phyloP scores from a whole-genome alignment of 2,329 filamentous ascomycete genomes.

The Pseudocercospora ulei region DNA sequence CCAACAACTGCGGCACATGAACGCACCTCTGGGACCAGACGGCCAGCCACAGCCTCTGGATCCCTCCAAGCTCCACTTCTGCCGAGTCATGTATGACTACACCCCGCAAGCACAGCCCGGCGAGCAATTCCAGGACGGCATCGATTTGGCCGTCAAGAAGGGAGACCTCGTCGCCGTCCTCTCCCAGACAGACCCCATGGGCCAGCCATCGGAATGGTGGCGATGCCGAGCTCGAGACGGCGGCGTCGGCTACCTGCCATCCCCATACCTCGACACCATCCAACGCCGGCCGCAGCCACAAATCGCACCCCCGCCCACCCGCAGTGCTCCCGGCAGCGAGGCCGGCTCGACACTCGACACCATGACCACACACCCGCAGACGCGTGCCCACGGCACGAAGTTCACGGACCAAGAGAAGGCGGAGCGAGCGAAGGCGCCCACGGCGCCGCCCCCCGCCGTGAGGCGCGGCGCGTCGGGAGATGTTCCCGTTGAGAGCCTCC shows the following conservation, averaged over 20 bases:
- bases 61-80: conserved; percentile 89
- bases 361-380: conserved; percentile 43
- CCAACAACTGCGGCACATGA: conserved; percentile 56
- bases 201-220: conserved; percentile 95
- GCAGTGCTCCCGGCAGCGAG: conserved; percentile 39
- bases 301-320: conserved; percentile 39
- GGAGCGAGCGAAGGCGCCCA: conserved; percentile 25
- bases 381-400: conserved; percentile 40
- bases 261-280: conserved; percentile 76
- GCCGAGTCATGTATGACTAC: conserved; percentile 89
- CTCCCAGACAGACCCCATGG: conserved; percentile 82
- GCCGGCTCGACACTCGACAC: conserved; percentile 46
- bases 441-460: conserved; percentile 41
- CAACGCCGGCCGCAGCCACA: conserved; percentile 45
- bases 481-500: conserved; percentile 59
- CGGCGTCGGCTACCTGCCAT: conserved; percentile 80
- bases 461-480: conserved; percentile 55
- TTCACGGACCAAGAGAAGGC: conserved; percentile 38
- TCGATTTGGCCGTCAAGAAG: conserved; percentile 87
- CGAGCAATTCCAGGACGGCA: conserved; percentile 47
- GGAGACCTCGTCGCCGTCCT: conserved; percentile 92
- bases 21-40: conserved; percentile 39
- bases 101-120: conserved; percentile 57
- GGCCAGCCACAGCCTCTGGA: conserved; percentile 54
- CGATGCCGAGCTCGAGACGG: conserved; percentile 83